These are phyloP conservation scores for Claviceps africana DNA, from an alignment of 2,329 filamentous ascomycete species.

Conservation along the genomic window DNA sequence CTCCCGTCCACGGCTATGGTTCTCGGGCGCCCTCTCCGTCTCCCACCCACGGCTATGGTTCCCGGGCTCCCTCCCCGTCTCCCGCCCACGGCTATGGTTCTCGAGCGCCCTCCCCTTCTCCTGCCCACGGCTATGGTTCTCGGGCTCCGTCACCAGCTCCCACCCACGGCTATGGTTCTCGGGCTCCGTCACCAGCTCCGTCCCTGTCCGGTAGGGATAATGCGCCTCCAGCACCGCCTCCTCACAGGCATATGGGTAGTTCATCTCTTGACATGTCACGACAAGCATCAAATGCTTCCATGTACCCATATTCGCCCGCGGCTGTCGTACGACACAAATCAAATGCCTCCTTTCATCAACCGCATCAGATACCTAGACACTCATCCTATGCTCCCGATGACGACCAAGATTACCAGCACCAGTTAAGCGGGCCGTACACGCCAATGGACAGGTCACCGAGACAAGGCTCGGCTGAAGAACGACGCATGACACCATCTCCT, in stretches of 20 bases:
- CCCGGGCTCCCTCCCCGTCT: slow-evolving; percentile 10
- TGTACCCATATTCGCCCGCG: slow-evolving; percentile 14
- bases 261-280: slow-evolving; percentile 12
- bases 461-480: slow-evolving; percentile 52
- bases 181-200: slow-evolving; percentile 18
- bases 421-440: slow-evolving; percentile 28
- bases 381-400: slow-evolving; percentile 28
- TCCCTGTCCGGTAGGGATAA: slow-evolving; percentile 38
- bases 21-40: slow-evolving; percentile 11
- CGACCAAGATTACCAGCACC: slow-evolving; percentile 15
- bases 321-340: slow-evolving; percentile 22
- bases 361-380: slow-evolving; percentile 20
- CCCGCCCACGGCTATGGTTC: slow-evolving; percentile 17
- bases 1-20: slow-evolving; percentile 16
- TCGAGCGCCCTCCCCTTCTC: slow-evolving; percentile 11
- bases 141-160: slow-evolving; percentile 19
- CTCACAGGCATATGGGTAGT: slow-evolving; percentile 54
- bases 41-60: slow-evolving; percentile 16
- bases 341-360: slow-evolving; percentile 19
- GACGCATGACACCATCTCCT: slow-evolving; percentile 73
- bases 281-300: slow-evolving; percentile 24
- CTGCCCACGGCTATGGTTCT: slow-evolving; percentile 16
- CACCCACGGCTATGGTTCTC: slow-evolving; percentile 16
- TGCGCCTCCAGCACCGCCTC: slow-evolving; percentile 68
- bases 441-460: slow-evolving; percentile 47